Evolutionary conservation across 192 early-diverging fungal genomes (phyloP).

Genomic region (Backusella morwellensis): DNA sequence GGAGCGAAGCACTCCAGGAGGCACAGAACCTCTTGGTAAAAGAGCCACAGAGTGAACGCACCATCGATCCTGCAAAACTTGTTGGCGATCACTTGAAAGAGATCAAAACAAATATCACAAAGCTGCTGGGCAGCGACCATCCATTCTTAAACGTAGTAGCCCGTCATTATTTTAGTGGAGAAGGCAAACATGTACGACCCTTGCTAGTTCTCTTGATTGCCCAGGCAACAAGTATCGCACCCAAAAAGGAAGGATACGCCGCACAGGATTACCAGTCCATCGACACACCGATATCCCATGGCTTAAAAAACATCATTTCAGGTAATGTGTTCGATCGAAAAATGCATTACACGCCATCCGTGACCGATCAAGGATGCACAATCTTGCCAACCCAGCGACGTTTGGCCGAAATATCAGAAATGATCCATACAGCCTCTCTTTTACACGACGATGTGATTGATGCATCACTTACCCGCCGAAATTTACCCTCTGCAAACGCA

Average conservation of each 20-base stretch:
- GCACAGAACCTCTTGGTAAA: constrained; percentile 49
- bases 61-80: constrained; percentile 73
- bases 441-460: constrained; percentile 92
- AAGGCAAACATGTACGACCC: constrained; percentile 92
- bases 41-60: constrained; percentile 11
- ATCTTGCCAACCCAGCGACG: constrained; percentile 90
- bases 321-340: constrained; percentile 1
- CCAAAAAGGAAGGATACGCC: constrained; percentile 43
- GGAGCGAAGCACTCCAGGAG: constrained; percentile 51
- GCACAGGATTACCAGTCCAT: constrained; percentile 54
- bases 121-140: constrained; percentile 82
- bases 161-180: constrained; percentile 84
- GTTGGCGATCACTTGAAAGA: constrained; percentile 83
- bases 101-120: constrained; percentile 81
- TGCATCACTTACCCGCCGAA: constrained; percentile 68
- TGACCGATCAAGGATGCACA: constrained; percentile 24
- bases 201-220: constrained; percentile 88
- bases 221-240: constrained; percentile 74
- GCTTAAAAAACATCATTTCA: constrained; percentile 30
- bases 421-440: constrained; percentile 96
- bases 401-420: constrained; percentile 95
- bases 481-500: constrained; percentile 75
- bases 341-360: constrained; percentile 27
- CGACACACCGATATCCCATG: constrained; percentile 58
- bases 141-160: constrained; percentile 87